Conservation (phyloP, 2,329 filamentous ascomycete species). For the Hypoxylon sp. region DNA sequence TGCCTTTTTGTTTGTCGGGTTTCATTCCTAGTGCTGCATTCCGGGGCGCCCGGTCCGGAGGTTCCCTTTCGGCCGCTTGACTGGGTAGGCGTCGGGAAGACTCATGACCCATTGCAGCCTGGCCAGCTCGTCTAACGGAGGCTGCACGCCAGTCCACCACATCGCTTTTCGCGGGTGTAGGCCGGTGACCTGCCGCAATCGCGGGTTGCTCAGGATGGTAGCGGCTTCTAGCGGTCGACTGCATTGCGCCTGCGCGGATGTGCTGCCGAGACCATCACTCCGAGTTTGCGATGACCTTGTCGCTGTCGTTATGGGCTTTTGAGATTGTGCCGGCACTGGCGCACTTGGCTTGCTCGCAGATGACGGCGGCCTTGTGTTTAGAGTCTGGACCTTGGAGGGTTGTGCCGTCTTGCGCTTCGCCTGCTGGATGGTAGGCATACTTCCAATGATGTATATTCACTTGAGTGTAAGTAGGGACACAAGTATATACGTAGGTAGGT, state of each 20-base stretch:
- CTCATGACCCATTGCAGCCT: constrained; percentile 42
- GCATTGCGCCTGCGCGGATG: not conserved
- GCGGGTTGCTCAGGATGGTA: constrained; percentile 34
- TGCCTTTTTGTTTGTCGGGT: not conserved
- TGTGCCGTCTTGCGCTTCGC: constrained; percentile 7
- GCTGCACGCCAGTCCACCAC: constrained; percentile 32
- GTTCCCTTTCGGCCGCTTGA: constrained; percentile 42
- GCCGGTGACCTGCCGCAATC: constrained; percentile 44
- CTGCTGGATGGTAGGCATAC: constrained; percentile 17
- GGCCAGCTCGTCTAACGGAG: constrained; percentile 39
- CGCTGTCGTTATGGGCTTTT: not conserved
- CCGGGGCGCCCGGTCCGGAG: constrained; percentile 3
- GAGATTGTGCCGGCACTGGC: constrained; percentile 1
- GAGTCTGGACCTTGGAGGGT: not conserved
- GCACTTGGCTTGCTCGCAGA: constrained; percentile 3
- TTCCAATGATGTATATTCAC: not conserved
- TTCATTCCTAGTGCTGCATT: not conserved
- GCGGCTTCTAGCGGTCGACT: constrained; percentile 30
- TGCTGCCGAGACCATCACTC: not conserved
- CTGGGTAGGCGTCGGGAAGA: constrained; percentile 41
- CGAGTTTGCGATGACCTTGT: not conserved
- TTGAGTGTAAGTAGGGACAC: not conserved
- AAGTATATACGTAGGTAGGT: not conserved
- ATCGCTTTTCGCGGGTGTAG: constrained; percentile 37
- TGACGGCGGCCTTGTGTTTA: not conserved